Evolutionary conservation across 202 grass and related monocot species (phyloP), one percentile per base, ranked within the genome.

Genomic region (Panicum hallii): DNA sequence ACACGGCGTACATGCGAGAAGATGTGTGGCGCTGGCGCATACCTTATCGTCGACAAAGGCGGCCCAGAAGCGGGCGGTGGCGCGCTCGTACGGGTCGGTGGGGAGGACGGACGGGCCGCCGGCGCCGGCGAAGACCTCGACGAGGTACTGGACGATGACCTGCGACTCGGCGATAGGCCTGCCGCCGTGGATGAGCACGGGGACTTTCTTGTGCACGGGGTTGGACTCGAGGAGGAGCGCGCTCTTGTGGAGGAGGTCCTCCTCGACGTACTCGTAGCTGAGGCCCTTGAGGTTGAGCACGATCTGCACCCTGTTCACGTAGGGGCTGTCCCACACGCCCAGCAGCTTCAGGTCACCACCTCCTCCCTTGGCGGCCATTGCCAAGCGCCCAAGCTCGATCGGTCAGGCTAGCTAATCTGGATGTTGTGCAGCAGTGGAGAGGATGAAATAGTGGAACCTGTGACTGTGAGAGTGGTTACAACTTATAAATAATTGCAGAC

Each of bases 111-210:
- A 62, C 1, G 84, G 65, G 44, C 77, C 26, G 26, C 26, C 26
- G 26, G 26, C 77, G 43, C 36, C 46, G 14, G 26, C 0, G 22
- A 83, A 87, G 26, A 7, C 83, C 77, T 93, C 89, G 67, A 89
- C 86, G 68, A 91, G n/a, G 74, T 93, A 93, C 75, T 91, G 63
- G n/a, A 93, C 38, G 55, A 93, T 89, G 50, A 84, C 32, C 46
- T 58, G 62, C 12, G 93, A 95, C 86, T 95, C 90, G 12, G 56
- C 63, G 55, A 89, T 60, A 22, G 79, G 56, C 55, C 52, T 87
- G 67, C 86, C 88, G 4, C 52, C 30, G 73, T 95, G 93, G 75
- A 95, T 90, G 42, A 90, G 85, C 66, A 95, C 90, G 5, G 93
- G 93, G 0, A 95, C 70, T 68, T 79, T 92, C 76, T 85, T 87